Conservation (phyloP, 1,284 basidiomycete genomes). For the Sanghuangporus weigelae region DNA sequence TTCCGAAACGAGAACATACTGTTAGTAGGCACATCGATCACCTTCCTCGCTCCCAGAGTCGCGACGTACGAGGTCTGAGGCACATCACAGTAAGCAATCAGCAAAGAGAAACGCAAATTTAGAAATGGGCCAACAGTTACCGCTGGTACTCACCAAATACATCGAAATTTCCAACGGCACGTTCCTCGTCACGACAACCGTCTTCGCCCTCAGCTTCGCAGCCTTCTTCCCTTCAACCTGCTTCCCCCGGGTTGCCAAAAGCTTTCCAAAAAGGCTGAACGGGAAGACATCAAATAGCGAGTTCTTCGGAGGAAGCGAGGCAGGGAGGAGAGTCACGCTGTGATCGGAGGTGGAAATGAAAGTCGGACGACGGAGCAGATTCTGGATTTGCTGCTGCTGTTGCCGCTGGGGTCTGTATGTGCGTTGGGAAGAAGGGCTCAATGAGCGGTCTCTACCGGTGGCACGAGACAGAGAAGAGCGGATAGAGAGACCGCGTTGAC, state of each 20-base stretch:
- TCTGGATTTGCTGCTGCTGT: neutral
- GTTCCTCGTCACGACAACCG: conserved; percentile 49
- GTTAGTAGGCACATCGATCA: conserved; percentile 58
- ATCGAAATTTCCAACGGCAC: conserved; percentile 69
- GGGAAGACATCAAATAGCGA: conserved; percentile 64
- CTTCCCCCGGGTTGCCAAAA: conserved; percentile 40
- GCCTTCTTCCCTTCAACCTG: conserved; percentile 55
- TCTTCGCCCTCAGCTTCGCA: conserved; percentile 44
- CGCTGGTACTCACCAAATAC: conserved; percentile 51
- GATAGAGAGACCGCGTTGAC: neutral
- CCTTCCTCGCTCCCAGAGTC: conserved; percentile 53
- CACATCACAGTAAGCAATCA: neutral
- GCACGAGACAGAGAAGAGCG: neutral
- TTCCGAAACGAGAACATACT: too few species aligned
- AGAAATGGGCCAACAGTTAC: neutral
- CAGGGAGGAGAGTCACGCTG: conserved; percentile 49
- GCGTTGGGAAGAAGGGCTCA: conserved; percentile 4
- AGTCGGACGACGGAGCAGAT: conserved; percentile 19
- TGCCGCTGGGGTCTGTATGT: neutral
- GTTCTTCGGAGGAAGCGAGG: conserved; percentile 57
- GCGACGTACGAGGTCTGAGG: conserved; percentile 61
- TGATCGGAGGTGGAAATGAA: conserved; percentile 26
- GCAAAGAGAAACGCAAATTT: neutral
- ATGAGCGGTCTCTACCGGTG: neutral
- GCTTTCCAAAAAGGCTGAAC: conserved; percentile 53